Percentiles rank a stretch among this genome's conserved stretches.
Conservation (phyloP, 257 asterid genomes). For the Solanum sejunctum region DNA sequence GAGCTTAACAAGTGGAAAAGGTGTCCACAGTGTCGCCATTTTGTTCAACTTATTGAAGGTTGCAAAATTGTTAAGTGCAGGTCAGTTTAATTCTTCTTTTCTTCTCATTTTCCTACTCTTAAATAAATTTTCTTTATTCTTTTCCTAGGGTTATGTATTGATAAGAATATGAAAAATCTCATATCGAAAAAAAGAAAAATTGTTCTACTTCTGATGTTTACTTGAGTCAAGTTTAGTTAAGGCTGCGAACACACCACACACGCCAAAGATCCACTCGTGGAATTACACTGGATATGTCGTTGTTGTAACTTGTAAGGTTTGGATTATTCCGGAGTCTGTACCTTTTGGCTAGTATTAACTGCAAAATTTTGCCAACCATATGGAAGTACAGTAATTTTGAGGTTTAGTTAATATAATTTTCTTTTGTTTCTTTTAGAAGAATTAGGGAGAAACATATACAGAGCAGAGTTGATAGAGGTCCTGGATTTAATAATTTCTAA, state of each 20-base stretch:
- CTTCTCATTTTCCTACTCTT: background rate
- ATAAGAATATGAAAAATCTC: background rate
- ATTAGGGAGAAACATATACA: background rate
- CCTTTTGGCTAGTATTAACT: background rate
- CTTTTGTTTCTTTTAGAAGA: background rate
- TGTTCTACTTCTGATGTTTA: background rate
- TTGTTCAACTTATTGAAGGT: background rate
- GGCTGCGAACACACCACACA: too few relatives aligned
- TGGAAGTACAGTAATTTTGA: background rate
- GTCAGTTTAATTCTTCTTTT: background rate
- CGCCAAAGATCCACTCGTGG: too few relatives aligned
- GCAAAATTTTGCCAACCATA: background rate
- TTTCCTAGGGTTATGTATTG: background rate
- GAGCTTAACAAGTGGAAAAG: background rate
- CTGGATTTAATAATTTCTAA: background rate
- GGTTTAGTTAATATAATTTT: background rate
- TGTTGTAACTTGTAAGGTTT: too few relatives aligned
- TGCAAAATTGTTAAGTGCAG: background rate
- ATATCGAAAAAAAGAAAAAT: background rate
- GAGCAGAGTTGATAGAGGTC: background rate
- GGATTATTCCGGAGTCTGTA: background rate
- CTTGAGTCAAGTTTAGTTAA: background rate
- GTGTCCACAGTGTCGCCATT: slow-evolving; percentile 34
- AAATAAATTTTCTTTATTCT: background rate
- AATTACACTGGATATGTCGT: too few relatives aligned